A percentile compares a stretch with the other conserved stretches of the same genome.
Evolutionary conservation across 306 rosid genomes (phyloP).

Genomic region (Morella rubra): DNA sequence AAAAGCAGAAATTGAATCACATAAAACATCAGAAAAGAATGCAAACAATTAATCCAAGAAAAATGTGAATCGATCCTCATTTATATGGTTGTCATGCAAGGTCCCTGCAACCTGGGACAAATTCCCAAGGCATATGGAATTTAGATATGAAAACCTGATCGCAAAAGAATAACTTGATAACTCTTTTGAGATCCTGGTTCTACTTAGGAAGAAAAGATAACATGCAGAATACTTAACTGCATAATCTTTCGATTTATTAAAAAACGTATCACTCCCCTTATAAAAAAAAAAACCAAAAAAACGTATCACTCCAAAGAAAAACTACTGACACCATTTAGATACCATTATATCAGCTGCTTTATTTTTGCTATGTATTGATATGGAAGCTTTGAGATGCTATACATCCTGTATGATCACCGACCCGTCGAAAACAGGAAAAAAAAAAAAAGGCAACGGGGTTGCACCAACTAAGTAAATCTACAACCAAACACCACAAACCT

Average conservation of each 20-base stretch:
- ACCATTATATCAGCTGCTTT: too few species aligned
- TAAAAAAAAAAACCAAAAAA: too few species aligned
- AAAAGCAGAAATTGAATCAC: too few species aligned
- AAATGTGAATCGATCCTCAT: neutral
- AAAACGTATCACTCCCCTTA: too few species aligned
- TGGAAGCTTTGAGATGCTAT: too few species aligned
- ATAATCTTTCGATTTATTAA: neutral
- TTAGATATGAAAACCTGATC: too few species aligned
- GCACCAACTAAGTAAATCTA: neutral
- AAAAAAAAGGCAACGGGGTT: too few species aligned
- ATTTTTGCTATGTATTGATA: too few species aligned
- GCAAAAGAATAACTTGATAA: neutral
- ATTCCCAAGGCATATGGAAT: neutral
- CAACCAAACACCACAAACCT: constrained; percentile 37
- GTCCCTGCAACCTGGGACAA: neutral
- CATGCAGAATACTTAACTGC: neutral
- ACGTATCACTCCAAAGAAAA: too few species aligned
- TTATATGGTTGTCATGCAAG: neutral
- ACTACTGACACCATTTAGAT: too few species aligned
- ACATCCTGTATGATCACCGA: too few species aligned
- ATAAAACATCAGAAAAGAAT: neutral
- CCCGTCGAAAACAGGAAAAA: too few species aligned
- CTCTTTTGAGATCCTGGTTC: neutral
- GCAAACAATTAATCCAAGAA: neutral
- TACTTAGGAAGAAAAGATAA: neutral